Evolutionary conservation across 2,329 filamentous ascomycete species (phyloP).

Genomic region (Epichloe scottii): DNA sequence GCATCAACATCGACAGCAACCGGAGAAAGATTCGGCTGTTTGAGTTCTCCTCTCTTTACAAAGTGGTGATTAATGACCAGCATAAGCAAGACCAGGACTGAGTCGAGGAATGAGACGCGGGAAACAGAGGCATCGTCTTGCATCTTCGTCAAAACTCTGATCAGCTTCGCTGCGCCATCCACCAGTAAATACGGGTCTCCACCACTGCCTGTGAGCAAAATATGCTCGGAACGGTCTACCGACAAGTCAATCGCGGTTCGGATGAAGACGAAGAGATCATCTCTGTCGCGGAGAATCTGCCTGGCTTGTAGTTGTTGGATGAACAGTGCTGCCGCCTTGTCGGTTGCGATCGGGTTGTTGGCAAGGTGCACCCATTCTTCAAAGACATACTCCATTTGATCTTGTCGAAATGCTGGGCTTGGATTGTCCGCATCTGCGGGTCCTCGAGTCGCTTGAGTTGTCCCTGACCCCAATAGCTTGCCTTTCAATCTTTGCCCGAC

Average conservation of each 20-base stretch:
- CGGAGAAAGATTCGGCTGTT: conserved; percentile 87
- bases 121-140: conserved; percentile 51
- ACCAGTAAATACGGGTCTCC: conserved; percentile 46
- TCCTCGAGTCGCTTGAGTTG: conserved; percentile 27
- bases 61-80: conserved; percentile 80
- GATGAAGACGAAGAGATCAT: conserved; percentile 70
- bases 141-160: conserved; percentile 62
- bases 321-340: conserved; percentile 62
- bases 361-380: conserved; percentile 85
- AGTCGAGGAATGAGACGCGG: conserved; percentile 63
- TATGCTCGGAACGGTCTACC: conserved; percentile 64
- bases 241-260: conserved; percentile 71
- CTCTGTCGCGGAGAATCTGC: conserved; percentile 58
- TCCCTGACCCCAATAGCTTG: conserved; percentile 35
- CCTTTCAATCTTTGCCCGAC: conserved; percentile 59
- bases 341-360: conserved; percentile 63
- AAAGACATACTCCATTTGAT: conserved; percentile 90
- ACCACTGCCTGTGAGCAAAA: conserved; percentile 47
- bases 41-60: conserved; percentile 67
- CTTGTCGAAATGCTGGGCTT: conserved; percentile 41
- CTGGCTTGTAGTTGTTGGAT: conserved; percentile 70
- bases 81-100: conserved; percentile 63
- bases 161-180: conserved; percentile 73
- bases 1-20: conserved; percentile 71
- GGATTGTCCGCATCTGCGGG: conserved; percentile 39